Conservation (phyloP, 768 basidiomycete species). For the Cystofilobasidium ferigula region DNA sequence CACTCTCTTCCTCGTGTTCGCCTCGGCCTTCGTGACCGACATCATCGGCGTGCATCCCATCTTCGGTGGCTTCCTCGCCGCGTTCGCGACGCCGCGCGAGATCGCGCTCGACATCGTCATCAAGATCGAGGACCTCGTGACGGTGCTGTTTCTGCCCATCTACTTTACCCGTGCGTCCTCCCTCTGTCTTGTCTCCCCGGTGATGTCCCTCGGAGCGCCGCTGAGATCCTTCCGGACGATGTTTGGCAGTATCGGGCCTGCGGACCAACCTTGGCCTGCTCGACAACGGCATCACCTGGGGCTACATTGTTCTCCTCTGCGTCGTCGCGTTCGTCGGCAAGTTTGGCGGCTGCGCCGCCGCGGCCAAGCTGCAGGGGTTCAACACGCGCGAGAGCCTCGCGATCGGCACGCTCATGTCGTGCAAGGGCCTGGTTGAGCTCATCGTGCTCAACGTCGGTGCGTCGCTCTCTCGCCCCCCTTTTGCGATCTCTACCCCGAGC, state of each 20-base stretch:
- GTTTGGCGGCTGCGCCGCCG: conserved; percentile 55
- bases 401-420: conserved; percentile 78
- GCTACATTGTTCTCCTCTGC: conserved; percentile 62
- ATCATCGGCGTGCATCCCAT: conserved; percentile 55
- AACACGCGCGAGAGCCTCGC: conserved; percentile 65
- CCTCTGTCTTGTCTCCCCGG: conserved; percentile 39
- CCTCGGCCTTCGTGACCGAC: conserved; percentile 72
- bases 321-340: conserved; percentile 68
- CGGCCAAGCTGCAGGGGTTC: conserved; percentile 56
- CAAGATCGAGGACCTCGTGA: conserved; percentile 77
- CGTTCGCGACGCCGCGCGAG: conserved; percentile 52
- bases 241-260: conserved; percentile 57
- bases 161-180: conserved; percentile 9
- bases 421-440: conserved; percentile 78
- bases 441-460: conserved; percentile 86
- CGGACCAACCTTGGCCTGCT: conserved; percentile 68
- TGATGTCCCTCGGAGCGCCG: too few species aligned
- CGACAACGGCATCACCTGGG: conserved; percentile 67
- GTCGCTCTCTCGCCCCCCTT: too few species aligned
- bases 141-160: conserved; percentile 62
- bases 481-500: too few species aligned
- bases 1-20: conserved; percentile 60
- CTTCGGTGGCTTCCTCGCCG: conserved; percentile 20
- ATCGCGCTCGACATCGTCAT: conserved; percentile 56
- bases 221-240: too few species aligned